Conservation (phyloP, 164 flowering plant species). For the Magnolia changhungtana region DNA sequence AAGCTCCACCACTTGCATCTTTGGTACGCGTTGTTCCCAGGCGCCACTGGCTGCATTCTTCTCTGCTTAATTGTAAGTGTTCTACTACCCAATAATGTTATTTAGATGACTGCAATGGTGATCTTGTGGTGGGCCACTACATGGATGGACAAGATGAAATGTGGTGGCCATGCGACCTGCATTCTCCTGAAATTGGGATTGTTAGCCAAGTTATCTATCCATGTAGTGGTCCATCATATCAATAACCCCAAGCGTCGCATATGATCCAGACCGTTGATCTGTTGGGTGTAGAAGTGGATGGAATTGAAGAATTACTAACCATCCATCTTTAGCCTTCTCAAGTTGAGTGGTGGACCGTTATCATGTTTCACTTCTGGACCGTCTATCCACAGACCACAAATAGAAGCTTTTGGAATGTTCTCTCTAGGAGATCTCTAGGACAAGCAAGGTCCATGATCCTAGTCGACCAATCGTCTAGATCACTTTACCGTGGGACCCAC, state of each 20-base stretch:
- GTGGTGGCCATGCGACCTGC: too few species aligned
- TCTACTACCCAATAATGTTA: background rate
- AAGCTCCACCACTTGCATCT: constrained; percentile 68
- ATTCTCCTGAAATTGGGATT: too few species aligned
- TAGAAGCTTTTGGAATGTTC: background rate
- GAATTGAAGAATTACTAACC: background rate
- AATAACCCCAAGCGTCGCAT: background rate
- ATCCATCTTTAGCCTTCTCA: too few species aligned
- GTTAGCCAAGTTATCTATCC: too few species aligned
- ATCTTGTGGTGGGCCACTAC: background rate
- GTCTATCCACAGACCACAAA: background rate
- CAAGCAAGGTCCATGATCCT: background rate
- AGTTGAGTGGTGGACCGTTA: too few species aligned
- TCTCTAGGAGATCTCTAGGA: background rate
- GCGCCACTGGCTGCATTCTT: constrained; percentile 79
- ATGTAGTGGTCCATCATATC: too few species aligned
- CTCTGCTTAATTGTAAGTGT: constrained; percentile 76
- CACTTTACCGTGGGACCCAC: too few species aligned
- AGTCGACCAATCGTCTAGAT: too few species aligned
- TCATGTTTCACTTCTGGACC: too few species aligned
- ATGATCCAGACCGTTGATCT: too few species aligned
- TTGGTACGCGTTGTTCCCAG: constrained; percentile 91
- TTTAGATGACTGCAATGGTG: background rate
- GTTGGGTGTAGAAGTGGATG: too few species aligned
- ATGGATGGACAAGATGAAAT: too few species aligned